phyloP scores from a whole-genome alignment of 2,329 filamentous ascomycete species.

The Colletotrichum navitas region DNA sequence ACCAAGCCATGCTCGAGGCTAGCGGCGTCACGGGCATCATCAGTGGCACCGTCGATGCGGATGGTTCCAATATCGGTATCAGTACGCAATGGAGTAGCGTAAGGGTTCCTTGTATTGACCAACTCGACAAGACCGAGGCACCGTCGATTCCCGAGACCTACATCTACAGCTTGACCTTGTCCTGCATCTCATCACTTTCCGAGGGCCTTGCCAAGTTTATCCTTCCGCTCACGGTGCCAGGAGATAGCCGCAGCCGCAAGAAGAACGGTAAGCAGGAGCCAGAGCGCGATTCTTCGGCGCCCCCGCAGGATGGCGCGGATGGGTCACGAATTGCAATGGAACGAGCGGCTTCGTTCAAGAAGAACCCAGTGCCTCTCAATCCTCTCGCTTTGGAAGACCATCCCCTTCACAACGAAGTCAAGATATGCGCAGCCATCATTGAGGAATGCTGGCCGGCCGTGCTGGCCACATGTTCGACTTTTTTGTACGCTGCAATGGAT shows the following conservation, averaged over 20 bases:
- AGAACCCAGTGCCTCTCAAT: constrained; percentile 84
- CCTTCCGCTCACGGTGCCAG: constrained; percentile 87
- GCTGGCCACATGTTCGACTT: constrained; percentile 94
- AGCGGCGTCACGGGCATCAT: constrained; percentile 91
- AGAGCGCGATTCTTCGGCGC: constrained; percentile 58
- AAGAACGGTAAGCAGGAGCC: constrained; percentile 59
- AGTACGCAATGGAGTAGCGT: constrained; percentile 93
- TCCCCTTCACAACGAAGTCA: constrained; percentile 77
- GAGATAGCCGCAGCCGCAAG: constrained; percentile 71
- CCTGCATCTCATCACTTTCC: constrained; percentile 90
- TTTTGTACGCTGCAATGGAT: constrained; percentile 91
- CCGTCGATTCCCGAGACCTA: constrained; percentile 91
- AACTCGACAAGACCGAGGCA: constrained; percentile 91
- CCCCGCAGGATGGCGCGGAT: constrained; percentile 53
- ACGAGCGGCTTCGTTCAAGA: constrained; percentile 76
- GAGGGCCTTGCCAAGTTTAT: constrained; percentile 95
- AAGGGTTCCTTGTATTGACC: constrained; percentile 89
- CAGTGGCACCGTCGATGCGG: constrained; percentile 74
- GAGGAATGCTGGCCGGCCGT: constrained; percentile 96
- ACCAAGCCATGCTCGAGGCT: constrained; percentile 90
- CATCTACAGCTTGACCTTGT: constrained; percentile 87
- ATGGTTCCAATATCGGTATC: constrained; percentile 80
- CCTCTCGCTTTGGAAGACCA: constrained; percentile 82
- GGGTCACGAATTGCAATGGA: constrained; percentile 59
- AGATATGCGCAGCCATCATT: constrained; percentile 84